Percentiles rank a stretch among this genome's conserved stretches.
Evolutionary conservation across 441 rosid species (phyloP).

Genomic region (Mallotus japonicus): DNA sequence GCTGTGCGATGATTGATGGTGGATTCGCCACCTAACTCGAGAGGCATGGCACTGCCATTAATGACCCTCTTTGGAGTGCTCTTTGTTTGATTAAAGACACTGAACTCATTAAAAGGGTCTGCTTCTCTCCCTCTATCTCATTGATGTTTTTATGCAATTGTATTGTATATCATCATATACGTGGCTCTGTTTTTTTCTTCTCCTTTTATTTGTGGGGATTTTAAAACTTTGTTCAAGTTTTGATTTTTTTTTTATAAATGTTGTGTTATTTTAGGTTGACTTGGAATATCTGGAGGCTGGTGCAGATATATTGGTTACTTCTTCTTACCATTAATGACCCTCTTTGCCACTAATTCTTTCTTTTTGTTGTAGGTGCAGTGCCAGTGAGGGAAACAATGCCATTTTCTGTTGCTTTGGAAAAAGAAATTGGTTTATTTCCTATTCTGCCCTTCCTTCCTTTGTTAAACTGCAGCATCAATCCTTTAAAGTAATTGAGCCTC

Average conservation of each 20-base stretch:
- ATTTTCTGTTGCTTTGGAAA: no score
- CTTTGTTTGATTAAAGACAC: slow-evolving; percentile 72
- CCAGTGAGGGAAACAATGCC: no score
- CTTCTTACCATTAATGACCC: slow-evolving; percentile 96
- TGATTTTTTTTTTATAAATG: background rate
- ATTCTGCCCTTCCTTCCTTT: no score
- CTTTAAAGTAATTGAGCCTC: no score
- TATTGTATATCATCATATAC: no score
- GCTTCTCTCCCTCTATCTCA: background rate
- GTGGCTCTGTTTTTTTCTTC: no score
- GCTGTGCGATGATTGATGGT: slow-evolving; percentile 87
- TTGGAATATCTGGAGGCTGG: slow-evolving; percentile 89
- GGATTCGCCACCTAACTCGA: slow-evolving; percentile 93
- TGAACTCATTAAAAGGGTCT: slow-evolving; percentile 62
- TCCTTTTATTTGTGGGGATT: background rate
- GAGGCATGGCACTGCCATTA: slow-evolving; percentile 74
- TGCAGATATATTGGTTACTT: slow-evolving; percentile 80
- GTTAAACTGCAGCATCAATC: no score
- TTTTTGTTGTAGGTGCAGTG: no score
- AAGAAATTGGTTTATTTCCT: no score
- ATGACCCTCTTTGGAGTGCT: slow-evolving; percentile 93
- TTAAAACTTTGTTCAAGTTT: background rate
- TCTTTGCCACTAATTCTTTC: no score
- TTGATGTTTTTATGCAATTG: background rate
- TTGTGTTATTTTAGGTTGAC: slow-evolving; percentile 57